These are phyloP conservation scores for Lasiosphaeria hispida DNA, from an alignment of 495 filamentous ascomycete species.

Conservation along the genomic window DNA sequence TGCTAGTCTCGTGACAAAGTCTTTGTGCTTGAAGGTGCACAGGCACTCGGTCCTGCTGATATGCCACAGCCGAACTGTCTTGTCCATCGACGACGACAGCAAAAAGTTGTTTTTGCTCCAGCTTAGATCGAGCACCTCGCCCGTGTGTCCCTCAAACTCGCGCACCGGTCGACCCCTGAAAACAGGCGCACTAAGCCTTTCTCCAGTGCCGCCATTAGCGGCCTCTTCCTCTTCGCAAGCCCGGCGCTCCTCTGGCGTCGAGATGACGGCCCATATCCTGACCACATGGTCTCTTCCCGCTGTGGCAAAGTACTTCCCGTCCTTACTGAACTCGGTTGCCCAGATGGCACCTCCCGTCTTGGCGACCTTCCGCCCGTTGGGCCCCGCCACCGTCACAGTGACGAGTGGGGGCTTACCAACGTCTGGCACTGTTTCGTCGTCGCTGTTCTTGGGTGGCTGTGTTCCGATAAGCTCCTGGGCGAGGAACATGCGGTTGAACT, in stretches of 20 bases:
- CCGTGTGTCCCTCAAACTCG: conserved; percentile 82
- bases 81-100: conserved; percentile 96
- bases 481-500: conserved; percentile 84
- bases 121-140: conserved; percentile 85
- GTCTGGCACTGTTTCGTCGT: conserved; percentile 6
- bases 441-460: conserved; percentile 19
- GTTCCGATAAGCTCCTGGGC: conserved; percentile 77
- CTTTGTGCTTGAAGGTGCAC: conserved; percentile 93
- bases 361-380: conserved; percentile 31
- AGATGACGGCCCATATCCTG: conserved; percentile 86
- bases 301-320: conserved; percentile 87
- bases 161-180: conserved; percentile 74
- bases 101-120: conserved; percentile 99
- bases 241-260: conserved; percentile 73
- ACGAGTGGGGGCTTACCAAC: conserved; percentile 30
- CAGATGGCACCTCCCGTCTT: conserved; percentile 67
- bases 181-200: conserved; percentile 84
- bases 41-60: conserved; percentile 80
- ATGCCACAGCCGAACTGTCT: conserved; percentile 96
- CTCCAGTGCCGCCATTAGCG: conserved; percentile 43
- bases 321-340: conserved; percentile 89
- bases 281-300: conserved; percentile 85
- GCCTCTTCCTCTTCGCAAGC: conserved; percentile 70
- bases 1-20: conserved; percentile 91
- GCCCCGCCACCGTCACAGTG: conserved; percentile 39